phyloP scores from a whole-genome alignment of 2,329 filamentous ascomycete genomes.

The Setomelanomma holmii region DNA sequence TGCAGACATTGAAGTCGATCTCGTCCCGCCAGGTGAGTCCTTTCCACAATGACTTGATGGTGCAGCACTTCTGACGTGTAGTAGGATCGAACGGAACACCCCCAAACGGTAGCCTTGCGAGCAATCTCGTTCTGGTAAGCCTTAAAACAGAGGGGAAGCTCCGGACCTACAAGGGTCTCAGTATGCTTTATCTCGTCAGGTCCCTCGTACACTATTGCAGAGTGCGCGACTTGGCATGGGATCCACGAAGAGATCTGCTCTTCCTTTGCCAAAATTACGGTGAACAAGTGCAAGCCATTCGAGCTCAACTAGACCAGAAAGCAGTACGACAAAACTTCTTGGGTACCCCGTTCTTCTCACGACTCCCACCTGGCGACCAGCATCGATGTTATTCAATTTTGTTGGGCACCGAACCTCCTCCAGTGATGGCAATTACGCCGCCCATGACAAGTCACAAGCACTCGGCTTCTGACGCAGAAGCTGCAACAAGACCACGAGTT shows the following conservation, averaged over 20 bases:
- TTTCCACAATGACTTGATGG: neutral
- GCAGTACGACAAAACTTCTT: conserved; percentile 37
- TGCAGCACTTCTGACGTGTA: conserved; percentile 8
- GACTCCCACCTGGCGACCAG: conserved; percentile 29
- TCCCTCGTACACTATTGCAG: conserved; percentile 35
- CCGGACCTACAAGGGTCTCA: conserved; percentile 37
- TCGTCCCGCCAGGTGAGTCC: conserved; percentile 39
- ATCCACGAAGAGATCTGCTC: conserved; percentile 36
- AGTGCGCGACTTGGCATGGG: conserved; percentile 34
- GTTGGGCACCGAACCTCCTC: conserved; percentile 33
- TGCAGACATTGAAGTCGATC: conserved; percentile 37
- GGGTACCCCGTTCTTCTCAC: conserved; percentile 33
- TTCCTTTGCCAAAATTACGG: conserved; percentile 38
- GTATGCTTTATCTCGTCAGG: conserved; percentile 38
- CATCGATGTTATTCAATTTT: conserved; percentile 34
- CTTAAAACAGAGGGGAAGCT: conserved; percentile 30
- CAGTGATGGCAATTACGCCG: conserved; percentile 28
- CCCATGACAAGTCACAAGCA: conserved; percentile 12
- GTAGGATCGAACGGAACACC: conserved; percentile 38
- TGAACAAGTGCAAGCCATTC: conserved; percentile 30
- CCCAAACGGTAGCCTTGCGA: conserved; percentile 26
- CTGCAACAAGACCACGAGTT: conserved; percentile 8
- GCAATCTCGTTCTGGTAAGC: conserved; percentile 36
- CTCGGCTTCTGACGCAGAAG: conserved; percentile 11
- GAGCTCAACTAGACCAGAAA: conserved; percentile 29